Percentiles rank a stretch among this genome's conserved stretches.
Conservation (phyloP, 2,329 filamentous ascomycete genomes). For the Bipolaris sorokiniana region DNA sequence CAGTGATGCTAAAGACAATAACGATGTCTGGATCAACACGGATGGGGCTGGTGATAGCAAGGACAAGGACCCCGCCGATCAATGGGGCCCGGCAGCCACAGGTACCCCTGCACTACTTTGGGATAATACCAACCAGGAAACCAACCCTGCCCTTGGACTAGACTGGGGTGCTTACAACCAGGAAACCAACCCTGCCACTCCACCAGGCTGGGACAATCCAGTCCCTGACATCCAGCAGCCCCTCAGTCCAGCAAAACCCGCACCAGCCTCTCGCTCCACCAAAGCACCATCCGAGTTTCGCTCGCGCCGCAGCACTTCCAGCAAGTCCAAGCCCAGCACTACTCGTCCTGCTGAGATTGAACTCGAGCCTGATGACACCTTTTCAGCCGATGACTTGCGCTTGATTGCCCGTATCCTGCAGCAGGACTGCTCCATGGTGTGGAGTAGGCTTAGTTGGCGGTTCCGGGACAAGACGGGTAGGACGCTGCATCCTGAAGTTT, state of each 20-base stretch:
- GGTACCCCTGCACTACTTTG: not conserved
- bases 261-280: slow-evolving; percentile 5
- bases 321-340: not conserved
- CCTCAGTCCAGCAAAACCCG: not conserved
- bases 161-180: no score
- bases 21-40: not conserved
- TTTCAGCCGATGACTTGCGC: slow-evolving; percentile 45
- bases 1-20: not conserved
- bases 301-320: slow-evolving; percentile 1
- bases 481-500: slow-evolving; percentile 51
- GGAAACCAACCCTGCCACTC: no score
- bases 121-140: not conserved
- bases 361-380: slow-evolving; percentile 36
- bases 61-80: not conserved
- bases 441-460: slow-evolving; percentile 54
- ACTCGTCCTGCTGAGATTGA: slow-evolving; percentile 21
- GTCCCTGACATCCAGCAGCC: not conserved
- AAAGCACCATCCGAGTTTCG: slow-evolving; percentile 5
- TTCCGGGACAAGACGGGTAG: slow-evolving; percentile 60
- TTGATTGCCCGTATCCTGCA: slow-evolving; percentile 54
- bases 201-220: not conserved
- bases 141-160: not conserved
- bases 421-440: slow-evolving; percentile 53
- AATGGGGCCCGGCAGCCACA: not conserved
- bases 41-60: not conserved